These are phyloP conservation scores for Balamuthia mandrillaris DNA, from an alignment of 208 protist species.

Conservation along the genomic window DNA sequence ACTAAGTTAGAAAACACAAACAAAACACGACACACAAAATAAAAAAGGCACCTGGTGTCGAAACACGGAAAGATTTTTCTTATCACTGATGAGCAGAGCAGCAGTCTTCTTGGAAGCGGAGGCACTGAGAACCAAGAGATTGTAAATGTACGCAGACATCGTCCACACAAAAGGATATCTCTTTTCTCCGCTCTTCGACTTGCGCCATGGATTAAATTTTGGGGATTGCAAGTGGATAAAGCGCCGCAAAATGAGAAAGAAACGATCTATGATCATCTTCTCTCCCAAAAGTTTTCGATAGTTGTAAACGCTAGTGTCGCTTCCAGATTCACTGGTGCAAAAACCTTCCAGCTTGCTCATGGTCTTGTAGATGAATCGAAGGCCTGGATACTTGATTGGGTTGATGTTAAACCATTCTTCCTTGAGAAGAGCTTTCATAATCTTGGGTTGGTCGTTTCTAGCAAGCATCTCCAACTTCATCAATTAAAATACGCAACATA, in stretches of 20 bases:
- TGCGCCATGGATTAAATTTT: too few species aligned
- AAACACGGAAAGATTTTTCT: background rate
- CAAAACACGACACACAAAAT: background rate
- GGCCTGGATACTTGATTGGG: too few species aligned
- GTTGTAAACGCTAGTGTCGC: background rate
- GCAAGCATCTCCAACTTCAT: background rate
- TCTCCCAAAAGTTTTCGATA: conserved; percentile 22
- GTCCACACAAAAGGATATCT: background rate
- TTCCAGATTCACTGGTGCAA: background rate
- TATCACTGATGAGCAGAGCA: background rate
- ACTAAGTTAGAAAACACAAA: background rate
- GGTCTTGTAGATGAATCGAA: background rate
- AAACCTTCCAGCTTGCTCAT: background rate
- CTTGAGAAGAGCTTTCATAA: conserved; percentile 11
- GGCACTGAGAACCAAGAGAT: background rate
- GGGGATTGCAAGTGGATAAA: conserved; percentile 2
- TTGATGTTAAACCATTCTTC: background rate
- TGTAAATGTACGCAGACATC: background rate
- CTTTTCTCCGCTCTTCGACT: background rate
- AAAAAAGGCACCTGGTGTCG: background rate
- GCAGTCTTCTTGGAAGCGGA: background rate
- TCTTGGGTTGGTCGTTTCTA: conserved; percentile 1
- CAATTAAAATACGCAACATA: too few species aligned
- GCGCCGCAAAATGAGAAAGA: conserved; percentile 17
- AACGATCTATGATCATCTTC: conserved; percentile 32